Conservation (phyloP, 306 rosid genomes). For the Dryas drummondii region DNA sequence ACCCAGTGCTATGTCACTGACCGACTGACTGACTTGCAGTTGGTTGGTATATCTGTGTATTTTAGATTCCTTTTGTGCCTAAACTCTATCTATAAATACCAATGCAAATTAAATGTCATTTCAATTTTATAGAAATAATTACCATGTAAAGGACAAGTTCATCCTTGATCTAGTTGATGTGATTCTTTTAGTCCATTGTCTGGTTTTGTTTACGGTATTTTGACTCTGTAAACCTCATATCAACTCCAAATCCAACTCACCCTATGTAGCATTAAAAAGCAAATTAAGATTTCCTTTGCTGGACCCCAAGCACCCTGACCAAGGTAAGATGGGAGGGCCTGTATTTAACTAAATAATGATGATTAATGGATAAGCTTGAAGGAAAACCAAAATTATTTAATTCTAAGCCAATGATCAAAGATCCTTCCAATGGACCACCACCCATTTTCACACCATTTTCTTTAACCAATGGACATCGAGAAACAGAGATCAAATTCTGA, state of each 20-base stretch:
- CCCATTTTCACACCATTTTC: neutral
- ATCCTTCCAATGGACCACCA: conserved; percentile 4
- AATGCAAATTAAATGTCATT: conserved; percentile 16
- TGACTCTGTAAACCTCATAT: too few relatives aligned
- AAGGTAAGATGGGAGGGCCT: neutral
- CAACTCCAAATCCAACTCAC: too few relatives aligned
- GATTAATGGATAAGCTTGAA: conserved; percentile 23
- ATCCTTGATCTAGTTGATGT: conserved; percentile 3
- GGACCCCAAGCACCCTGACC: neutral
- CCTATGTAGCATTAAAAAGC: too few relatives aligned
- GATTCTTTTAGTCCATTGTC: neutral
- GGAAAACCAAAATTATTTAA: neutral
- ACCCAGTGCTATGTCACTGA: conserved; percentile 4
- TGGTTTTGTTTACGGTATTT: too few relatives aligned
- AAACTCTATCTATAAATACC: neutral
- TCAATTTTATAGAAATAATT: conserved; percentile 3
- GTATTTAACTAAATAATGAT: neutral
- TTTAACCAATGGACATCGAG: neutral
- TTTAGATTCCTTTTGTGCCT: conserved; percentile 19
- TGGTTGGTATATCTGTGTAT: conserved; percentile 12
- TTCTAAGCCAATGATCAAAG: neutral
- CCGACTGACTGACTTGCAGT: neutral
- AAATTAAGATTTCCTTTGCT: neutral
- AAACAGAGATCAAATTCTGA: neutral
- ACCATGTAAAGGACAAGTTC: neutral